A percentile compares a stretch with the other conserved stretches of the same genome.
Conservation (phyloP, 75 land plant genomes). For the Cupressus sempervirens region DNA sequence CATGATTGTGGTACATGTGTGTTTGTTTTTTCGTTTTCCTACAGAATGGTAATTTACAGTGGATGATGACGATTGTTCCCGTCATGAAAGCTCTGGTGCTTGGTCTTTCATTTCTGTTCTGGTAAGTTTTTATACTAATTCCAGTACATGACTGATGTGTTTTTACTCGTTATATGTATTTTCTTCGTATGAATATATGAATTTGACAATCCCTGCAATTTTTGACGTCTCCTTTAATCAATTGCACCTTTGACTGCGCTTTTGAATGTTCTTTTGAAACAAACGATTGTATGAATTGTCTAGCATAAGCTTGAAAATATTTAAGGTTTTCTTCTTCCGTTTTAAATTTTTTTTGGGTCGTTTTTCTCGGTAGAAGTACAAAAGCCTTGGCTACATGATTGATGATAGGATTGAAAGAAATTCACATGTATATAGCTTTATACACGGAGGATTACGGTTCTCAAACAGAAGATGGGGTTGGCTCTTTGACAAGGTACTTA, state of each 20-base stretch:
- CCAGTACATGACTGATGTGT: not conserved
- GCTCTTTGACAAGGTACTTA: not conserved
- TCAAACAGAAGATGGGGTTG: not conserved
- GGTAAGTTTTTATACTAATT: conserved; percentile 36
- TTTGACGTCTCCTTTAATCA: not conserved
- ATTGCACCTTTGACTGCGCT: not conserved
- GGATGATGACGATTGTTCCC: conserved; percentile 74
- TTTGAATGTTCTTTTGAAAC: not conserved
- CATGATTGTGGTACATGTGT: not conserved
- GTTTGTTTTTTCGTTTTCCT: conserved; percentile 7
- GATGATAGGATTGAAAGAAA: not conserved
- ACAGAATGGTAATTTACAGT: conserved; percentile 85
- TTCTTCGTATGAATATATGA: not conserved
- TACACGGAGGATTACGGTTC: not conserved
- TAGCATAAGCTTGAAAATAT: not conserved
- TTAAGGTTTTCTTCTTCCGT: not conserved
- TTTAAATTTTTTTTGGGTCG: no score
- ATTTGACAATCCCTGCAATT: not conserved
- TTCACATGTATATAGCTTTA: not conserved
- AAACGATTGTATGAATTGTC: not conserved
- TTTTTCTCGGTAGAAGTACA: not conserved
- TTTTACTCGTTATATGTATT: not conserved
- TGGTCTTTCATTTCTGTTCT: conserved; percentile 67
- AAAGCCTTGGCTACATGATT: not conserved
- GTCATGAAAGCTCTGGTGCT: conserved; percentile 80